A percentile compares a stretch with the other conserved stretches of the same genome.
Conservation (phyloP, 1,284 basidiomycete genomes). For the Moniliophthora roreri region DNA sequence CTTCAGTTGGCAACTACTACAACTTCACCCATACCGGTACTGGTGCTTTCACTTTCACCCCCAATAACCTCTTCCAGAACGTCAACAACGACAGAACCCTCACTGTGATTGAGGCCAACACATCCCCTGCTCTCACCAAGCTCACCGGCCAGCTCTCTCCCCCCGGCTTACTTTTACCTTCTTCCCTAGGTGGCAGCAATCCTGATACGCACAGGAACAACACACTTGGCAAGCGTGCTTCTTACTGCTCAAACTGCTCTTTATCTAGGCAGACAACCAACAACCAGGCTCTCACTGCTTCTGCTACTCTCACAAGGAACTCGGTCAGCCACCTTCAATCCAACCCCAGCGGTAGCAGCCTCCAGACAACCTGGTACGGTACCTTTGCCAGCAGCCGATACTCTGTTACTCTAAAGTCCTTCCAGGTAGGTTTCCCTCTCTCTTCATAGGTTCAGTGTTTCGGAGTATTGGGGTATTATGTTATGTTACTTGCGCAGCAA, state of each 20-base stretch:
- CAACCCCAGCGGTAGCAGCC: constrained; percentile 9
- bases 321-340: constrained; percentile 6
- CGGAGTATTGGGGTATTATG: background rate
- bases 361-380: constrained; percentile 16
- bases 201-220: background rate
- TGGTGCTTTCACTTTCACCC: constrained; percentile 48
- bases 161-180: background rate
- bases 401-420: background rate
- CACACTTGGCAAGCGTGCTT: constrained; percentile 3
- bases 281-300: constrained; percentile 10
- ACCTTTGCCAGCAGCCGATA: constrained; percentile 8
- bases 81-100: constrained; percentile 23
- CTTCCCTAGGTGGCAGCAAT: constrained; percentile 2
- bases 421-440: background rate
- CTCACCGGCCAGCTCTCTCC: constrained; percentile 11
- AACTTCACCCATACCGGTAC: constrained; percentile 8
- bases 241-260: constrained; percentile 9
- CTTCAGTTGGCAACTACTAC: constrained; percentile 10
- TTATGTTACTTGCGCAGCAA: too few relatives aligned
- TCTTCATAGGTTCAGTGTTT: background rate
- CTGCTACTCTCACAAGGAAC: constrained; percentile 3
- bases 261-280: constrained; percentile 5
- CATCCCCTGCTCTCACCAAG: background rate
- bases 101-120: constrained; percentile 7
- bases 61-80: constrained; percentile 51